Base-by-base conservation (phyloP, 768 basidiomycete genomes). In the Lactarius psammicola region DNA sequence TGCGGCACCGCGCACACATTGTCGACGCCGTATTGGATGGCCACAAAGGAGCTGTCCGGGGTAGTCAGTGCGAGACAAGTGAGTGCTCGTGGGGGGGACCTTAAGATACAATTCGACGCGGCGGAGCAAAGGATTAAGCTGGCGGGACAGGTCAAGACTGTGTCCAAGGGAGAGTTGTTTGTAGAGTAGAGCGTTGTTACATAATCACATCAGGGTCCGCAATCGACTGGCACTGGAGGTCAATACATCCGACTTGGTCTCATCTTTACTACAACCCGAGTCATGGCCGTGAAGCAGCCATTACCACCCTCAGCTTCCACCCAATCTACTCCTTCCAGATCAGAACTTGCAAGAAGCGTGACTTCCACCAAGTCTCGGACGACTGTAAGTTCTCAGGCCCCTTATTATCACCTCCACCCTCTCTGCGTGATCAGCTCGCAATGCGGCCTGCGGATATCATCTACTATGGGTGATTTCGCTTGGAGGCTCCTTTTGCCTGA, bases 1-100 rank as follows among this genome's bases (percentile, higher is more conserved):
- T 73, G 72, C 33, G 76, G 76, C 1, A 73, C 72, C 2, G 75
- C 75, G 2, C 75, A 76, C 59, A 66, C 70, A 8, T 40, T 74
- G 3, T 60, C 75, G 20, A 70, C 70, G n/a, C 71, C 72, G 1
- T 77, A 75, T 68, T 77, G 75, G 80, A 58, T 56, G 46, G 23
- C 8, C 3, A 44, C 55, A 49, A 61, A 55, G 3, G 38, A 28
- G 10, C 11, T 63, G 3, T 33, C 53, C 0, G 42, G 36, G 0
- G 44, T 23, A 5, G n/a, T 69, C 18, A 8, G 44, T 23, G 66
- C 56, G 28, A 63, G 57, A 23, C 68, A 69, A 33, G 68, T 67
- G 33, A 69, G 68, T 42, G 11, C 44, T 17, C 61, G 65, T 42
- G 68, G 46, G 10, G 68, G 68, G 4, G 62, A 69, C 0, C 51